These are phyloP conservation scores for Solanum appendiculatum DNA, from an alignment of 257 asterid species.

Conservation along the genomic window DNA sequence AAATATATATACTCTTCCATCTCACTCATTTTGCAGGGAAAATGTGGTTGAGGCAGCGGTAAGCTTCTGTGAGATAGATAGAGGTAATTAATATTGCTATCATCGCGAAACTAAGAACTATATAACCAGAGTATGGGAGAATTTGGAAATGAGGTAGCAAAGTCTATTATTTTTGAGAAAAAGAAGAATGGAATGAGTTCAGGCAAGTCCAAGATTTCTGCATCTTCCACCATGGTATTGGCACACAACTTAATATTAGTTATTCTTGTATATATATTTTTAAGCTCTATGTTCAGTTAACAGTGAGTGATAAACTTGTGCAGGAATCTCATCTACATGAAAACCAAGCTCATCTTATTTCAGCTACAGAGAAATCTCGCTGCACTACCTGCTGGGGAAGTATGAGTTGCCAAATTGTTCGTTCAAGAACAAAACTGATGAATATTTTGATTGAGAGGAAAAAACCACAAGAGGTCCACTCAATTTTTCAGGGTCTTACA, in stretches of 20 bases:
- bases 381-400: constrained; percentile 51
- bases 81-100: neutral
- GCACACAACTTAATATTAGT: neutral
- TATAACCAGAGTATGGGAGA: constrained; percentile 35
- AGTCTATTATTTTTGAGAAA: constrained; percentile 22
- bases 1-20: neutral
- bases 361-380: constrained; percentile 19
- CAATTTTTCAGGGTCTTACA: constrained; percentile 41
- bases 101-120: neutral
- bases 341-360: constrained; percentile 12
- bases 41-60: neutral
- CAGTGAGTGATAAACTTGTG: neutral
- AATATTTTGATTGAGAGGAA: constrained; percentile 53
- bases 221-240: constrained; percentile 34
- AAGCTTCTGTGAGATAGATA: neutral
- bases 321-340: constrained; percentile 46
- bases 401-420: constrained; percentile 60
- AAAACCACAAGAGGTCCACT: constrained; percentile 67
- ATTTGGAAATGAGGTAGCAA: constrained; percentile 16
- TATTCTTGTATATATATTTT: neutral
- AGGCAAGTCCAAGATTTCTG: constrained; percentile 30
- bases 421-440: constrained; percentile 80
- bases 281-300: neutral
- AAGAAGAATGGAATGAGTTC: constrained; percentile 25
- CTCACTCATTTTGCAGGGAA: neutral